These are phyloP conservation scores for Aspergillus aculeatus DNA, from an alignment of 2,329 filamentous ascomycete species.

Conservation along the genomic window DNA sequence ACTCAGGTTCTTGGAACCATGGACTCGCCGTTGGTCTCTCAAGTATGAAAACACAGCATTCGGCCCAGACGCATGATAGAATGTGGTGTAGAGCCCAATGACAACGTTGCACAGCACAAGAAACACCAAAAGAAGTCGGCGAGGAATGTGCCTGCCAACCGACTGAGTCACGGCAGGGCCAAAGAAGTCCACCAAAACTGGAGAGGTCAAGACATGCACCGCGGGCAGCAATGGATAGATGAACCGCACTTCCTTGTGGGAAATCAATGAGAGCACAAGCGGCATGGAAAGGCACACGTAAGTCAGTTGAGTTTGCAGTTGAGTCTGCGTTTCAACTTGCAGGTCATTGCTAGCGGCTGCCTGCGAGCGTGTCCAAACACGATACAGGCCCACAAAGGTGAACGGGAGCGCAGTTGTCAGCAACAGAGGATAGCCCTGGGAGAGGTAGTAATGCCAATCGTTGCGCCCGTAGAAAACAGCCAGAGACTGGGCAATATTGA, in stretches of 20 bases:
- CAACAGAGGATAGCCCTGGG: constrained; percentile 83
- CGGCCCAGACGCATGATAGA: constrained; percentile 77
- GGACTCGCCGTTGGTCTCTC: constrained; percentile 66
- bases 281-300: constrained; percentile 61
- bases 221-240: constrained; percentile 87
- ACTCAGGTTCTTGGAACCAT: constrained; percentile 24
- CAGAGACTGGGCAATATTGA: constrained; percentile 84
- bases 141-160: constrained; percentile 42
- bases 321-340: constrained; percentile 22
- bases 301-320: constrained; percentile 56
- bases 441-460: constrained; percentile 88
- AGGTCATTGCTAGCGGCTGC: constrained; percentile 28
- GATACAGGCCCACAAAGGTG: constrained; percentile 62
- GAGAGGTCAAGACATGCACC: constrained; percentile 77
- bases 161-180: constrained; percentile 41
- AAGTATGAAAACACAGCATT: constrained; percentile 73
- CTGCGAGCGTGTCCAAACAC: constrained; percentile 43
- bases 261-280: constrained; percentile 68
- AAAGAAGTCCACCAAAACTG: constrained; percentile 66
- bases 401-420: constrained; percentile 83
- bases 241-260: constrained; percentile 97
- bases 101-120: constrained; percentile 66
- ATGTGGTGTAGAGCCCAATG: constrained; percentile 71
- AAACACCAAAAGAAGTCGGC: constrained; percentile 53
- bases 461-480: constrained; percentile 92